Conservation (phyloP, 306 rosid genomes). For the Prunus campanulata region DNA sequence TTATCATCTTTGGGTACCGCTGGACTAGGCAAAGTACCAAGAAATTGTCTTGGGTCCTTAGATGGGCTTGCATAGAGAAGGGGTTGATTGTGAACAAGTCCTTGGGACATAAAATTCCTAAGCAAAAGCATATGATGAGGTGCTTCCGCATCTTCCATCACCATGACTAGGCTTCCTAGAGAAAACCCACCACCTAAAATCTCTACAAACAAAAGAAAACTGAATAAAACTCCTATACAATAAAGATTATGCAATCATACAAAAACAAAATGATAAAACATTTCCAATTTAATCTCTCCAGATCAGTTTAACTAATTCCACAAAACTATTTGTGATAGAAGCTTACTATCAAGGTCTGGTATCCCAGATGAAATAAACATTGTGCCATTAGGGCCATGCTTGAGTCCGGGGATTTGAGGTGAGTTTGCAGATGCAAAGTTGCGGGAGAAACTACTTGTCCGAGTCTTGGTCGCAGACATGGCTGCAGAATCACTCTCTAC, state of each 20-base stretch:
- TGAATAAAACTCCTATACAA: constrained; percentile 9
- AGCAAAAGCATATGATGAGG: constrained; percentile 98
- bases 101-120: constrained; percentile 94
- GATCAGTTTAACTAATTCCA: background rate
- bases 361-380: constrained; percentile 73
- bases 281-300: background rate
- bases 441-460: constrained; percentile 86
- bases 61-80: constrained; percentile 87
- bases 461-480: constrained; percentile 57
- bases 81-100: constrained; percentile 73
- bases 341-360: constrained; percentile 81
- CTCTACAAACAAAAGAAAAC: constrained; percentile 38
- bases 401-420: constrained; percentile 52
- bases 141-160: constrained; percentile 95
- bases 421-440: constrained; percentile 43
- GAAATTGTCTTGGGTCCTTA: constrained; percentile 72
- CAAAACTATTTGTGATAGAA: constrained; percentile 14
- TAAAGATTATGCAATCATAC: background rate
- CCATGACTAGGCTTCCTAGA: constrained; percentile 83
- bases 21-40: constrained; percentile 86
- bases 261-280: background rate
- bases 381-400: constrained; percentile 81
- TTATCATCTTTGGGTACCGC: constrained; percentile 55
- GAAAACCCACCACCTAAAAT: constrained; percentile 88
- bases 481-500: constrained; percentile 25